Evolutionary conservation across 164 flowering plant genomes (phyloP).

Genomic region (Liquidambar formosana): DNA sequence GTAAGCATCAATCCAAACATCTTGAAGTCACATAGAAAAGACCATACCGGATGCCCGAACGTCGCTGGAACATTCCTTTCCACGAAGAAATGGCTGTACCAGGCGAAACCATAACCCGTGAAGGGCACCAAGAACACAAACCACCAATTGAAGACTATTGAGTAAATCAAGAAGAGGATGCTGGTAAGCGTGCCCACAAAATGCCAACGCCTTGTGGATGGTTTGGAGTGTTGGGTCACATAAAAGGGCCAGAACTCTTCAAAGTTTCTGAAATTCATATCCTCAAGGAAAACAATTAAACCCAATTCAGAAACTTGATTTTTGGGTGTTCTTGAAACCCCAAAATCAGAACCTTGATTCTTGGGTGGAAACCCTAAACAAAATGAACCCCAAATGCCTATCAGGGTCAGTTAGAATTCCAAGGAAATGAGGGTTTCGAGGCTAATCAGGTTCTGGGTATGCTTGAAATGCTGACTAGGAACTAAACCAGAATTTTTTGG

Average conservation of each 20-base stretch:
- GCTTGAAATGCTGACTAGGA: neutral
- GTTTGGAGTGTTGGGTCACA: slow-evolving; percentile 84
- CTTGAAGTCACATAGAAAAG: slow-evolving; percentile 80
- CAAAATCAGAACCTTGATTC: slow-evolving; percentile 8
- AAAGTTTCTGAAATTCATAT: slow-evolving; percentile 81
- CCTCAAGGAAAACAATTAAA: slow-evolving; percentile 8
- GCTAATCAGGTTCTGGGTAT: slow-evolving; percentile 8
- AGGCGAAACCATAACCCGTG: slow-evolving; percentile 80
- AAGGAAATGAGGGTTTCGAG: neutral
- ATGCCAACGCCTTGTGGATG: slow-evolving; percentile 91
- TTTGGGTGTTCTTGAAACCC: neutral
- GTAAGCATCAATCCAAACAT: slow-evolving; percentile 95
- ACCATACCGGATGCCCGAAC: slow-evolving; percentile 92
- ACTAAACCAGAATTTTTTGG: no score
- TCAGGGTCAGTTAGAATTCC: slow-evolving; percentile 9
- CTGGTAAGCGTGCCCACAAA: slow-evolving; percentile 67
- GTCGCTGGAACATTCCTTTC: slow-evolving; percentile 84
- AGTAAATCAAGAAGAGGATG: slow-evolving; percentile 38
- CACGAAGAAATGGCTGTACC: slow-evolving; percentile 94
- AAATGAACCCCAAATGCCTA: neutral
- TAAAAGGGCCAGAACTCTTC: slow-evolving; percentile 95
- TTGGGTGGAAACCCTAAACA: neutral
- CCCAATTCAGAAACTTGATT: slow-evolving; percentile 14
- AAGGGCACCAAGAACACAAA: slow-evolving; percentile 58
- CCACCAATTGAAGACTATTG: slow-evolving; percentile 73